Evolutionary conservation across 805 yeast genomes (phyloP).

Genomic region (Barnettozyma pratensis): DNA sequence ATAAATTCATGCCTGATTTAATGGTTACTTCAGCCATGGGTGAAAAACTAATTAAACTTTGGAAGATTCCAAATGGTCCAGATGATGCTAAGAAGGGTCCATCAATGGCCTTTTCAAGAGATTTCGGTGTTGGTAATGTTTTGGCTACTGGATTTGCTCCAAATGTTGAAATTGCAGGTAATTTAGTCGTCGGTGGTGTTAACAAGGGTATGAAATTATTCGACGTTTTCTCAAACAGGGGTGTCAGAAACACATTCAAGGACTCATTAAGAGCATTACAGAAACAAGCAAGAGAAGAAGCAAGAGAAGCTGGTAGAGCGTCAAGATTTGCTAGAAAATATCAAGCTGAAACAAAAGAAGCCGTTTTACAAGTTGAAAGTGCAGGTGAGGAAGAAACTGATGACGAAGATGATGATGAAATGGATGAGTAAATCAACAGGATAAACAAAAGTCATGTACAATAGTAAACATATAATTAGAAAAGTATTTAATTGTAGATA

Average conservation of each 20-base stretch:
- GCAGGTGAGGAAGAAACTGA: slow-evolving; percentile 58
- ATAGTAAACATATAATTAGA: background rate
- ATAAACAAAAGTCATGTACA: background rate
- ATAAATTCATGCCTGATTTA: slow-evolving; percentile 62
- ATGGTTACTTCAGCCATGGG: slow-evolving; percentile 88
- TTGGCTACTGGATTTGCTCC: slow-evolving; percentile 78
- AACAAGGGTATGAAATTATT: slow-evolving; percentile 81
- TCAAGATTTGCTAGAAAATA: slow-evolving; percentile 78
- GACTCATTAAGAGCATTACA: slow-evolving; percentile 53
- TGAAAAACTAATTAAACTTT: slow-evolving; percentile 78
- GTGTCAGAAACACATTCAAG: slow-evolving; percentile 68
- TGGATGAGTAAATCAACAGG: slow-evolving; percentile 7
- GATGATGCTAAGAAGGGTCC: slow-evolving; percentile 43
- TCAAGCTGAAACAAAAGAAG: slow-evolving; percentile 43
- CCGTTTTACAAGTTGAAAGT: slow-evolving; percentile 57
- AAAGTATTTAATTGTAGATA: background rate
- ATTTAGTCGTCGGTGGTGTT: slow-evolving; percentile 83
- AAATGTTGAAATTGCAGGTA: slow-evolving; percentile 82
- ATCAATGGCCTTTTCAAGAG: slow-evolving; percentile 84
- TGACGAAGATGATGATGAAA: slow-evolving; percentile 30
- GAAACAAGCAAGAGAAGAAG: slow-evolving; percentile 50
- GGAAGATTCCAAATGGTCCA: slow-evolving; percentile 58
- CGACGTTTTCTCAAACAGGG: slow-evolving; percentile 81
- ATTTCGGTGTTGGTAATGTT: slow-evolving; percentile 92
- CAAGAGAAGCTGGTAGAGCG: slow-evolving; percentile 49